Conservation (phyloP, 148 eudicot genomes). For the Cornus suecica region DNA sequence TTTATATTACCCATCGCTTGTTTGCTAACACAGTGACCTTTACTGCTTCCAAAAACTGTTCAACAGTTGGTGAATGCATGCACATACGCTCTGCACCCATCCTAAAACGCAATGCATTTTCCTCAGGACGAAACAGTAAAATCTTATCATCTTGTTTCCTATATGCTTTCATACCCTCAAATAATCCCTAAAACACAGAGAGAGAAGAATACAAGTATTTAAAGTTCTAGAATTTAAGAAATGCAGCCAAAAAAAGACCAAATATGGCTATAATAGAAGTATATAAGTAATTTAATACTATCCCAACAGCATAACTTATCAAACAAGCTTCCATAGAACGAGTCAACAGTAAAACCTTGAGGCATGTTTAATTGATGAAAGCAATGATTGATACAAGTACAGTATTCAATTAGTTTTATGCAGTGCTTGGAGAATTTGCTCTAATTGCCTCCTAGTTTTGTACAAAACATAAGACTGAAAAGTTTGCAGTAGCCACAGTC, state of each 20-base stretch:
- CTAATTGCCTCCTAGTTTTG: neutral
- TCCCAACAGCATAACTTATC: neutral
- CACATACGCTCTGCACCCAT: conserved; percentile 97
- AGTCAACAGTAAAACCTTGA: neutral
- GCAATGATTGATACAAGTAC: conserved; percentile 1
- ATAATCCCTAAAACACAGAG: conserved; percentile 59
- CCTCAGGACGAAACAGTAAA: conserved; percentile 86
- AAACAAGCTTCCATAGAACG: neutral
- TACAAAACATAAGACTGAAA: neutral
- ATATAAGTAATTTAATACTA: too few species aligned
- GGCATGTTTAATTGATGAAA: neutral
- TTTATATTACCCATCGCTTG: conserved; percentile 76
- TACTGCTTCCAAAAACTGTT: conserved; percentile 93
- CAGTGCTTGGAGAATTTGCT: neutral
- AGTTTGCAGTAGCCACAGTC: neutral
- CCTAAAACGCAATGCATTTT: conserved; percentile 78
- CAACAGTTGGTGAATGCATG: conserved; percentile 94
- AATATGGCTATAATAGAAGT: neutral
- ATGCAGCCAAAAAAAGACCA: neutral
- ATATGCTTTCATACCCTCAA: conserved; percentile 95
- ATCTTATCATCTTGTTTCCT: conserved; percentile 73
- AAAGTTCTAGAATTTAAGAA: neutral
- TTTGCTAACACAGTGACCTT: conserved; percentile 80
- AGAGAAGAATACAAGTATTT: conserved; percentile 2
- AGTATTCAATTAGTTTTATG: neutral